phyloP scores from a whole-genome alignment of 495 filamentous ascomycete species.

The Penicillium subrubescens region DNA sequence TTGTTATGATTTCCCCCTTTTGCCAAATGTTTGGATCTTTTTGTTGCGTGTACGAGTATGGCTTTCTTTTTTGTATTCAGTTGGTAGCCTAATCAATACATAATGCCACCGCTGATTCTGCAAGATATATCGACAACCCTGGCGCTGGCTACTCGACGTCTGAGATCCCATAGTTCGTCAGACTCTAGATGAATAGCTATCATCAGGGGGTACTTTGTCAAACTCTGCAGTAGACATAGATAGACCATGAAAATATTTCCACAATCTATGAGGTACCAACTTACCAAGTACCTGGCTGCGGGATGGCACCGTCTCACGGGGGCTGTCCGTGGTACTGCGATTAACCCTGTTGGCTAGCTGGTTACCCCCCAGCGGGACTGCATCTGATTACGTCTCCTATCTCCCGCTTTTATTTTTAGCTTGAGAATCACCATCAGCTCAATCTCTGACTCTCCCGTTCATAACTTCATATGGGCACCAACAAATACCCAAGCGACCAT shows the following conservation, averaged over 20 bases:
- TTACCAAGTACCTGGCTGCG: background rate
- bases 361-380: background rate
- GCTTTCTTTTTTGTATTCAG: slow-evolving; percentile 9
- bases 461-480: background rate
- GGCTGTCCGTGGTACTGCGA: background rate
- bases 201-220: too few species aligned
- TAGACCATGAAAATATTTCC: too few species aligned
- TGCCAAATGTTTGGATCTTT: slow-evolving; percentile 8
- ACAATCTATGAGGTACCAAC: background rate
- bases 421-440: background rate
- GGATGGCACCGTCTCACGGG: background rate
- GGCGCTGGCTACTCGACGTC: too few species aligned
- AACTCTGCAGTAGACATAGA: too few species aligned
- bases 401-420: background rate
- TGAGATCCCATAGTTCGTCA: too few species aligned
- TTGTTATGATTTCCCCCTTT: slow-evolving; percentile 34
- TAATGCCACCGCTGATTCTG: slow-evolving; percentile 25
- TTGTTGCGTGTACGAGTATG: slow-evolving; percentile 29
- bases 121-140: background rate
- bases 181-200: too few species aligned
- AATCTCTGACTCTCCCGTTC: background rate
- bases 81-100: slow-evolving; percentile 35
- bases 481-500: background rate
- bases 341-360: background rate
- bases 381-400: background rate